These are phyloP conservation scores for Zoysia japonica DNA, from an alignment of 176 grass and related monocot genomes.

Conservation along the genomic window DNA sequence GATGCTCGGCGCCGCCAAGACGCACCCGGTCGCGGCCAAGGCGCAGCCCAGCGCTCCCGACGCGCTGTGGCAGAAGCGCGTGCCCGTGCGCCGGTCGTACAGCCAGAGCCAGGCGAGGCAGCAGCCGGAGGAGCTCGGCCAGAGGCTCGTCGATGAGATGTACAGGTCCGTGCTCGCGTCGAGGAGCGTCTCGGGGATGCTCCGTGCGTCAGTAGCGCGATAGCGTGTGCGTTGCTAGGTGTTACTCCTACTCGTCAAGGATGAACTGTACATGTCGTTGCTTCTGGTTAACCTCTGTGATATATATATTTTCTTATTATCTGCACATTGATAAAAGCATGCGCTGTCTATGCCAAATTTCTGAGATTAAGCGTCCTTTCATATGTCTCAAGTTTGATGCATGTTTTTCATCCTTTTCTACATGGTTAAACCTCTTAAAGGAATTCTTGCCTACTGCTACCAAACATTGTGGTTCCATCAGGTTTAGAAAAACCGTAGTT, in stretches of 20 bases:
- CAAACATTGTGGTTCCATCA: too few relatives aligned
- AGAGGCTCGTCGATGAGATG: constrained; percentile 71
- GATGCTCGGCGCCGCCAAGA: constrained; percentile 68
- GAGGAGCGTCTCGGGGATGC: constrained; percentile 48
- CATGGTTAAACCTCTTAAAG: too few relatives aligned
- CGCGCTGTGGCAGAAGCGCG: constrained; percentile 57
- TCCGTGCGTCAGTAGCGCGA: constrained; percentile 31
- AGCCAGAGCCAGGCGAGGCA: constrained; percentile 36
- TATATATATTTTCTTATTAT: too few relatives aligned
- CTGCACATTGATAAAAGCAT: background rate
- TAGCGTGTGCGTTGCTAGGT: background rate
- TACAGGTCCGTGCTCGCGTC: constrained; percentile 70
- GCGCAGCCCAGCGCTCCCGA: constrained; percentile 38
- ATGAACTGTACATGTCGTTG: background rate
- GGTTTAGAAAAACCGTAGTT: too few relatives aligned
- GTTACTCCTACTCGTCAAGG: background rate
- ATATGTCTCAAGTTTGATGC: too few relatives aligned
- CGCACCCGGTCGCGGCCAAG: constrained; percentile 37
- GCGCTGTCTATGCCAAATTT: background rate
- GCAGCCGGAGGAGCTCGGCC: constrained; percentile 49
- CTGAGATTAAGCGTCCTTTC: background rate
- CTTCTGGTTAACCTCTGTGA: constrained; percentile 3
- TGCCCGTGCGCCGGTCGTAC: constrained; percentile 51
- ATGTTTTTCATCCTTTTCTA: too few relatives aligned
- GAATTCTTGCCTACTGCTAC: too few relatives aligned